Base-by-base conservation (phyloP, 1,284 basidiomycete genomes). In the Peniophora sp. region DNA sequence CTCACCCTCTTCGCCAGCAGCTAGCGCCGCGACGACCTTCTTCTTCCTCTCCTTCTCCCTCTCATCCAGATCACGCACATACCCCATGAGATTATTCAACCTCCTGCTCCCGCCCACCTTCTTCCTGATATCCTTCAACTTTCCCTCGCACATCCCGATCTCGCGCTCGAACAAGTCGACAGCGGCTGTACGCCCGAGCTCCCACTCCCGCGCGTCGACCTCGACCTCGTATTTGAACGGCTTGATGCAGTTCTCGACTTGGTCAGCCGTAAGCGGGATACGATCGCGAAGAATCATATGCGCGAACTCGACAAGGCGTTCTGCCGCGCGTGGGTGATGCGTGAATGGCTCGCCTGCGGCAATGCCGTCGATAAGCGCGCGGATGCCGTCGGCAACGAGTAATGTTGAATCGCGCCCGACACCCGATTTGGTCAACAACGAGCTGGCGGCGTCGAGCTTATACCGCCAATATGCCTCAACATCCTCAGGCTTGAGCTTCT, bases 181-280 rank as follows among this genome's bases (percentile, higher is more conserved):
- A 0, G 92, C 83, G 48, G 83, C 74, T 55, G 76, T 74, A 34
- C 95, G 74, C 0, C 96, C 96, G 2, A 74, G 63, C 60, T 93
- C 92, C 97, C 97, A 99, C 65, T 98, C 95, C 39, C 84, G 74
- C 11, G 79, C 78, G 57, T 97, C 92, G 23, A 96, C 85, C 62
- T 97, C 94, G 16, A 94, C 81, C 61, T 94, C 92, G 65, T 97
- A 97, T 74, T 99, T 98, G 81, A 85, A 98, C 27, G 97, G 97
- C 71, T 99, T 99, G 75, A 99, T 97, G 68, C 92, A 97, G 69
- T 99, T 99, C 75, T 99, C 97, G 8, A 99, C 97, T 69, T 99
- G 96, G 65, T 99, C 97, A 1, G 92, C 88, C 2, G 97, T 94
- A 50, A 97, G 70, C 9, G 90, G 89, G 54, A 97, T 89, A 2